A percentile compares a stretch with the other conserved stretches of the same genome.
These are phyloP conservation scores for Psidium guajava DNA, from an alignment of 345 rosid genomes.

Conservation along the genomic window DNA sequence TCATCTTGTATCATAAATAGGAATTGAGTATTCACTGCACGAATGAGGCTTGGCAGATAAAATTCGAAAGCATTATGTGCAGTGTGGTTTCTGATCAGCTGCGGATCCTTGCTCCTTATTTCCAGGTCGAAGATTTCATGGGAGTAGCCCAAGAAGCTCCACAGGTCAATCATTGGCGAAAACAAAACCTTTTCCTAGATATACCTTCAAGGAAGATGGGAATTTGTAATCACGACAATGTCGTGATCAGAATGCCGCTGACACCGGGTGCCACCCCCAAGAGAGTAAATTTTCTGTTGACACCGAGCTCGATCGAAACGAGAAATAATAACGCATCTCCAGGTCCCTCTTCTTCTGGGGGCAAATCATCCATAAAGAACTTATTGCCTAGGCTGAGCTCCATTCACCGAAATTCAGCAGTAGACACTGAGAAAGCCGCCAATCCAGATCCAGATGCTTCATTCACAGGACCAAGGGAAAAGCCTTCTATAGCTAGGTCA, in stretches of 20 bases:
- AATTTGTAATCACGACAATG: slow-evolving; percentile 27
- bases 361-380: slow-evolving; percentile 57
- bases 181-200: slow-evolving; percentile 57
- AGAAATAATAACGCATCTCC: slow-evolving; percentile 22
- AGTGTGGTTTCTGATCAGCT: background rate
- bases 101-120: background rate
- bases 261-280: slow-evolving; percentile 70
- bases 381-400: slow-evolving; percentile 47
- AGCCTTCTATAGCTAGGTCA: slow-evolving; percentile 64
- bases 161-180: slow-evolving; percentile 40
- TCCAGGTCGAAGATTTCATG: background rate
- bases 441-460: slow-evolving; percentile 26
- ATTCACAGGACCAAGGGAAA: slow-evolving; percentile 30
- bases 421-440: slow-evolving; percentile 45
- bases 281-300: slow-evolving; percentile 65
- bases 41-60: background rate
- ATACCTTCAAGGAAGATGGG: slow-evolving; percentile 55
- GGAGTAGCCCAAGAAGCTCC: slow-evolving; percentile 36
- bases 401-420: slow-evolving; percentile 28
- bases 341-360: slow-evolving; percentile 32
- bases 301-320: slow-evolving; percentile 37
- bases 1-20: background rate
- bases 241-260: slow-evolving; percentile 59
- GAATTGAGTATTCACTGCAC: background rate
- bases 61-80: background rate